phyloP scores from a whole-genome alignment of 306 rosid genomes.

The Quercus aquifolioides region DNA sequence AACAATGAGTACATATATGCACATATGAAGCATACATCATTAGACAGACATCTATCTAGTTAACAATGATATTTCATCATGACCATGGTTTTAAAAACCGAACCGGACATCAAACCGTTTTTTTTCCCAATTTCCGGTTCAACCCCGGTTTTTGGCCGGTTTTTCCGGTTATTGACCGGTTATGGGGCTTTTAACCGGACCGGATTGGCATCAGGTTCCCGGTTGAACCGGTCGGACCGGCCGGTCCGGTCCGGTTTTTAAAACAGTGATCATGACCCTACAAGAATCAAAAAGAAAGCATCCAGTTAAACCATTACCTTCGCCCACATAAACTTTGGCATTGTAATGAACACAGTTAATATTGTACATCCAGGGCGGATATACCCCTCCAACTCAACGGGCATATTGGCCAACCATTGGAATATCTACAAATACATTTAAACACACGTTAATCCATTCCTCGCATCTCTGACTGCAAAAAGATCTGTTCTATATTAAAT shows the following conservation, averaged over 20 bases:
- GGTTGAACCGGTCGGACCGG: too few species aligned
- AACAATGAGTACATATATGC: neutral
- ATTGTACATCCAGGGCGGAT: slow-evolving; percentile 97
- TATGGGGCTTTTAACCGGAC: too few species aligned
- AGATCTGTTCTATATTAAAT: slow-evolving; percentile 27
- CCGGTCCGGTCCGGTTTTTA: too few species aligned
- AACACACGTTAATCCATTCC: slow-evolving; percentile 41
- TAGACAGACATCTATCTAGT: neutral
- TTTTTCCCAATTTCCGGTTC: too few species aligned
- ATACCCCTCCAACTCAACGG: slow-evolving; percentile 97
- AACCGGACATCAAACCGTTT: too few species aligned
- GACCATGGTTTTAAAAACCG: too few species aligned
- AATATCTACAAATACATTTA: slow-evolving; percentile 65
- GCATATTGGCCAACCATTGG: slow-evolving; percentile 96
- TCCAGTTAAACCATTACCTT: slow-evolving; percentile 51
- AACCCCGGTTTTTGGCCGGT: too few species aligned
- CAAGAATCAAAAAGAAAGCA: neutral
- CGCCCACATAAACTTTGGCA: slow-evolving; percentile 92
- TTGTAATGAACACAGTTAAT: slow-evolving; percentile 76
- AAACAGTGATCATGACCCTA: neutral
- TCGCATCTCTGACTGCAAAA: slow-evolving; percentile 9
- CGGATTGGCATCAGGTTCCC: too few species aligned
- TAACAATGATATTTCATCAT: neutral
- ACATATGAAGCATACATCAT: neutral
- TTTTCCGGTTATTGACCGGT: too few species aligned